phyloP scores from a whole-genome alignment of 371 early-diverging fungal genomes.

The Chytridium lagenaria region DNA sequence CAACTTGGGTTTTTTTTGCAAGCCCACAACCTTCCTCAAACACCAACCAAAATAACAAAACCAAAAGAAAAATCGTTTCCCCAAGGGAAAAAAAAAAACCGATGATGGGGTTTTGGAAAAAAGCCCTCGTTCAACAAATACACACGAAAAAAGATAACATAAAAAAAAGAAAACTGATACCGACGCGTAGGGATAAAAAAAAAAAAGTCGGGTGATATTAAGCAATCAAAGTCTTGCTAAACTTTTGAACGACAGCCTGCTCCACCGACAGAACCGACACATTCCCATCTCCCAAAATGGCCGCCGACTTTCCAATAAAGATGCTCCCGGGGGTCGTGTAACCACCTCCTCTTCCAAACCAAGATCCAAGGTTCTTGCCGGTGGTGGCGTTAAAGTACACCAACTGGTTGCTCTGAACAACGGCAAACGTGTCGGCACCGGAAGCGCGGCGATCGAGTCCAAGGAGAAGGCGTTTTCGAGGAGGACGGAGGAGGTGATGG shows the following conservation, averaged over 20 bases:
- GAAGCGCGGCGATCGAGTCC: background rate
- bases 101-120: no score
- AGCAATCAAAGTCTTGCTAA: background rate
- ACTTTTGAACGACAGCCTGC: background rate
- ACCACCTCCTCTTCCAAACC: background rate
- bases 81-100: no score
- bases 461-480: background rate
- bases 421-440: background rate
- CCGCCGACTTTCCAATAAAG: background rate
- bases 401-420: background rate
- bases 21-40: no score
- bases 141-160: no score
- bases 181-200: background rate
- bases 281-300: background rate
- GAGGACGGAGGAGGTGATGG: background rate
- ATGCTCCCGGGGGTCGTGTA: background rate
- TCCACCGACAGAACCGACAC: slow-evolving; percentile 1
- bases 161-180: background rate
- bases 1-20: no score
- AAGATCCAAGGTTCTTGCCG: background rate
- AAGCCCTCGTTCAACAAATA: no score
- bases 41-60: no score
- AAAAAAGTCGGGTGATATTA: background rate
- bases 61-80: no score
- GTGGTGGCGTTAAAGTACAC: background rate